Evolutionary conservation across 805 yeast genomes (phyloP).

Genomic region (Candida incommunis): DNA sequence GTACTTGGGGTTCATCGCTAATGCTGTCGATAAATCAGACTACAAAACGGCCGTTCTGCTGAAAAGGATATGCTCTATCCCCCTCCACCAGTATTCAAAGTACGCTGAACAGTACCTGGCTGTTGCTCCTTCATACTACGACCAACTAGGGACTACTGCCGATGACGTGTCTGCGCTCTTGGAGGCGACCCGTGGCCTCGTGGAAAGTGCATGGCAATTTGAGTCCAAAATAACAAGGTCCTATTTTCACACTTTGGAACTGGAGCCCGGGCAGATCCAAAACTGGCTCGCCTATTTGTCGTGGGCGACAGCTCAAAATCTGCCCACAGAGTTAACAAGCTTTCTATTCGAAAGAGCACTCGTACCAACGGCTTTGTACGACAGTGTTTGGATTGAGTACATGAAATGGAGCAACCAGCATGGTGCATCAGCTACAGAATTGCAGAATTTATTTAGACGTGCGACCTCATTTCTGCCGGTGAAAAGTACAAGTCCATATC

Average conservation of each 20-base stretch:
- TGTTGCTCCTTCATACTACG: slow-evolving; percentile 1
- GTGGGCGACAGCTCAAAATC: slow-evolving; percentile 29
- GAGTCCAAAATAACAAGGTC: slow-evolving; percentile 52
- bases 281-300: slow-evolving; percentile 57
- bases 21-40: slow-evolving; percentile 27
- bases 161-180: slow-evolving; percentile 21
- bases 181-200: slow-evolving; percentile 33
- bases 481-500: neutral
- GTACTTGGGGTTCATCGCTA: slow-evolving; percentile 44
- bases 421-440: neutral
- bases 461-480: neutral
- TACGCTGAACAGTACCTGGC: slow-evolving; percentile 35
- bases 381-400: slow-evolving; percentile 59
- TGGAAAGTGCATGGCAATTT: slow-evolving; percentile 56
- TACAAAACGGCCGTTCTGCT: slow-evolving; percentile 20
- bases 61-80: slow-evolving; percentile 28
- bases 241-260: slow-evolving; percentile 39
- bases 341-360: slow-evolving; percentile 60
- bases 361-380: slow-evolving; percentile 36
- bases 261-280: slow-evolving; percentile 30
- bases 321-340: slow-evolving; percentile 19
- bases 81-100: slow-evolving; percentile 77
- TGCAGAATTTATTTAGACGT: neutral
- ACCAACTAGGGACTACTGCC: slow-evolving; percentile 3
- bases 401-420: slow-evolving; percentile 33